Evolutionary conservation across 441 rosid genomes (phyloP).

Genomic region (Breynia disticha): DNA sequence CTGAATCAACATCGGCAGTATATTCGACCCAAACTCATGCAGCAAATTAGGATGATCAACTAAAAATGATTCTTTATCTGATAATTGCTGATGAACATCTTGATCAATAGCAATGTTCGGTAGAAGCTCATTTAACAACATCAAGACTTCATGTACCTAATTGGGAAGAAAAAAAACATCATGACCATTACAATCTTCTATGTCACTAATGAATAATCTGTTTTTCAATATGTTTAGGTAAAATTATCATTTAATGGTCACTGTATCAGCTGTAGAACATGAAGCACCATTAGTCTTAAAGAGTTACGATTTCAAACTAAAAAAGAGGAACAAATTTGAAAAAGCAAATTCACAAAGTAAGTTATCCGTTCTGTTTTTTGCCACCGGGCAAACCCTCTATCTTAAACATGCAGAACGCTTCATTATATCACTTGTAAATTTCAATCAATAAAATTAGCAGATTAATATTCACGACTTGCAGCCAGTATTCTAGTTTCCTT

Average conservation of each 20-base stretch:
- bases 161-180: background rate
- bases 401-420: background rate
- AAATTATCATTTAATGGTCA: background rate
- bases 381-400: background rate
- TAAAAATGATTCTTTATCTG: conserved; percentile 61
- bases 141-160: conserved; percentile 78
- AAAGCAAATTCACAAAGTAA: background rate
- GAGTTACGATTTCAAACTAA: background rate
- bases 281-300: background rate
- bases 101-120: conserved; percentile 42
- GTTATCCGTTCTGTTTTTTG: background rate
- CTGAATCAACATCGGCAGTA: conserved; percentile 76
- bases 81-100: conserved; percentile 34
- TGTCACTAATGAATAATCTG: background rate
- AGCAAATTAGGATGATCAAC: conserved; percentile 53
- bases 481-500: background rate
- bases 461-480: background rate
- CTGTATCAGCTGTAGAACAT: background rate
- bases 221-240: background rate
- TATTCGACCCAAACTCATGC: conserved; percentile 51
- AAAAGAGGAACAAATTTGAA: background rate
- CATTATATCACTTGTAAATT: background rate
- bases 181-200: background rate
- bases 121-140: conserved; percentile 80
- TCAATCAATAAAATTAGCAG: background rate